These are phyloP conservation scores for Debaryomyces coudertii DNA, from an alignment of 1,139 yeast species.

Conservation along the genomic window DNA sequence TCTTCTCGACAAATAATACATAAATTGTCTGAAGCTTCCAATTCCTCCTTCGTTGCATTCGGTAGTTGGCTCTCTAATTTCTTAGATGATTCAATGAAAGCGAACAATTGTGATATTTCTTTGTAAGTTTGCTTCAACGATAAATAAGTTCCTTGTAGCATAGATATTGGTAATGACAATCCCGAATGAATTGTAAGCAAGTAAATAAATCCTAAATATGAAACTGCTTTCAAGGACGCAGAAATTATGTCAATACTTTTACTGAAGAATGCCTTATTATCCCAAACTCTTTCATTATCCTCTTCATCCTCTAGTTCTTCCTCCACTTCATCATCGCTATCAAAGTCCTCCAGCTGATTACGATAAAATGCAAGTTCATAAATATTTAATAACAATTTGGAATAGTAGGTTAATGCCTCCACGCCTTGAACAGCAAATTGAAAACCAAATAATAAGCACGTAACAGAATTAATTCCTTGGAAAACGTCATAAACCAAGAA, in stretches of 20 bases:
- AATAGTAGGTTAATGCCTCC: slow-evolving; percentile 51
- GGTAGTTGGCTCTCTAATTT: slow-evolving; percentile 67
- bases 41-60: slow-evolving; percentile 62
- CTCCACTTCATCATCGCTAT: slow-evolving; percentile 13
- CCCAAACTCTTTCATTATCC: slow-evolving; percentile 68
- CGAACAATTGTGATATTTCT: slow-evolving; percentile 54
- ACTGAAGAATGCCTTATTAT: slow-evolving; percentile 62
- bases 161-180: slow-evolving; percentile 64
- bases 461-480: slow-evolving; percentile 52
- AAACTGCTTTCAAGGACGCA: slow-evolving; percentile 41
- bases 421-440: slow-evolving; percentile 71
- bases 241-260: slow-evolving; percentile 61
- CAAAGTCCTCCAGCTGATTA: slow-evolving; percentile 13
- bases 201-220: slow-evolving; percentile 40
- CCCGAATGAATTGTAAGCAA: slow-evolving; percentile 51
- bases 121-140: slow-evolving; percentile 53
- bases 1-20: slow-evolving; percentile 89
- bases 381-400: slow-evolving; percentile 56
- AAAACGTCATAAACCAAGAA: slow-evolving; percentile 63
- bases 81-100: slow-evolving; percentile 62
- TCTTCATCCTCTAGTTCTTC: slow-evolving; percentile 35
- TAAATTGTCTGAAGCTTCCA: slow-evolving; percentile 59
- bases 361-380: slow-evolving; percentile 53
- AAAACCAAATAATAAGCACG: slow-evolving; percentile 67
- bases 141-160: slow-evolving; percentile 67